Evolutionary conservation across 1,284 basidiomycete species (phyloP).

Genomic region (Fomitopsis palustris): DNA sequence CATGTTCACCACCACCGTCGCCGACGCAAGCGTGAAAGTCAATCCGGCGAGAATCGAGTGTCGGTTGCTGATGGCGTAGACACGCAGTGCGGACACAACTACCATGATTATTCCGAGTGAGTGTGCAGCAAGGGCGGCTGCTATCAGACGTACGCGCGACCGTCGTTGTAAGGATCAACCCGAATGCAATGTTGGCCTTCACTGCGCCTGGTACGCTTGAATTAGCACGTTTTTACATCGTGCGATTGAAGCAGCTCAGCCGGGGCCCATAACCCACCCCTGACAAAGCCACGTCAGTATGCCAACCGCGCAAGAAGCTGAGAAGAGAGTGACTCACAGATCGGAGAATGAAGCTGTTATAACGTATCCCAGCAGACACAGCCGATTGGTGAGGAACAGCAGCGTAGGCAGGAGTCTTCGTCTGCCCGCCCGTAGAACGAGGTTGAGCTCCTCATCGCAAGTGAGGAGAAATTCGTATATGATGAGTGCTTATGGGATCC

Average conservation of each 20-base stretch:
- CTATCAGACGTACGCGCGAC: neutral
- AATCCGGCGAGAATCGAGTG: neutral
- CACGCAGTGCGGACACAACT: neutral
- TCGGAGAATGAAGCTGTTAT: too few relatives aligned
- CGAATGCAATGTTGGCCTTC: too few relatives aligned
- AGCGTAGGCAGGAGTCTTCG: neutral
- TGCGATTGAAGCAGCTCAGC: too few relatives aligned
- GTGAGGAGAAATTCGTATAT: neutral
- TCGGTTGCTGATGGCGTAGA: neutral
- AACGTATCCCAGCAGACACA: neutral
- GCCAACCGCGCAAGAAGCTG: too few relatives aligned
- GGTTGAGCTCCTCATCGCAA: neutral
- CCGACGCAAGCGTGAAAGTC: neutral
- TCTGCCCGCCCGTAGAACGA: neutral
- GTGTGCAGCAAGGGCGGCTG: too few relatives aligned
- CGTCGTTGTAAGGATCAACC: neutral
- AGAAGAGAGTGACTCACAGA: too few relatives aligned
- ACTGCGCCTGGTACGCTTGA: too few relatives aligned
- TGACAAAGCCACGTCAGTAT: too few relatives aligned
- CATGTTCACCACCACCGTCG: neutral
- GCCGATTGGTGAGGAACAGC: neutral
- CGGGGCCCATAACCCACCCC: too few relatives aligned
- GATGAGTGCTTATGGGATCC: neutral
- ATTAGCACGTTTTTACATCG: too few relatives aligned
- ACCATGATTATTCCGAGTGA: neutral